Evolutionary conservation across 257 asterid genomes (phyloP).

Genomic region (Euphrasia confusa): DNA sequence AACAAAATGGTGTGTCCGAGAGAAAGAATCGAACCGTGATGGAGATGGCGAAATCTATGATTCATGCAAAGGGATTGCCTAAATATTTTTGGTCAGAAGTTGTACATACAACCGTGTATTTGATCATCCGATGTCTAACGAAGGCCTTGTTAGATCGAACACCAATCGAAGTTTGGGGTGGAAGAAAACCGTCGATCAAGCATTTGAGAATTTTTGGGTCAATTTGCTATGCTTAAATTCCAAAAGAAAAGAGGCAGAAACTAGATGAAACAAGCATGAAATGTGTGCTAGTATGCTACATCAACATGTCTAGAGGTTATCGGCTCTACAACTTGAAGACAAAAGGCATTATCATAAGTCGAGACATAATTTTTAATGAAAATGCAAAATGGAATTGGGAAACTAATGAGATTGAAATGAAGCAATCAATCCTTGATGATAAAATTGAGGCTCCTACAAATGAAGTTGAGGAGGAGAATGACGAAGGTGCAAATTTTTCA

Average conservation of each 20-base stretch:
- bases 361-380: background rate
- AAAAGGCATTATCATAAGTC: background rate
- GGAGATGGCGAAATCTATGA: background rate
- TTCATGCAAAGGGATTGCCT: background rate
- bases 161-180: background rate
- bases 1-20: background rate
- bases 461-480: background rate
- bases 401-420: background rate
- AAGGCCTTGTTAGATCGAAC: background rate
- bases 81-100: background rate
- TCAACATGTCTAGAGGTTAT: background rate
- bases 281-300: background rate
- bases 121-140: background rate
- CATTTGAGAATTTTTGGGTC: background rate
- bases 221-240: background rate
- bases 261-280: background rate
- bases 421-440: background rate
- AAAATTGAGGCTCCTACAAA: background rate
- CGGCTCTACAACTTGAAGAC: background rate
- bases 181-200: background rate
- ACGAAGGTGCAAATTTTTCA: background rate
- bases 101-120: background rate
- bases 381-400: background rate
- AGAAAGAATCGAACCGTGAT: background rate
- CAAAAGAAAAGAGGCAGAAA: background rate